These are phyloP conservation scores for Coccomyxa subellipsoidea DNA, from an alignment of 163 green algal species.

Conservation along the genomic window DNA sequence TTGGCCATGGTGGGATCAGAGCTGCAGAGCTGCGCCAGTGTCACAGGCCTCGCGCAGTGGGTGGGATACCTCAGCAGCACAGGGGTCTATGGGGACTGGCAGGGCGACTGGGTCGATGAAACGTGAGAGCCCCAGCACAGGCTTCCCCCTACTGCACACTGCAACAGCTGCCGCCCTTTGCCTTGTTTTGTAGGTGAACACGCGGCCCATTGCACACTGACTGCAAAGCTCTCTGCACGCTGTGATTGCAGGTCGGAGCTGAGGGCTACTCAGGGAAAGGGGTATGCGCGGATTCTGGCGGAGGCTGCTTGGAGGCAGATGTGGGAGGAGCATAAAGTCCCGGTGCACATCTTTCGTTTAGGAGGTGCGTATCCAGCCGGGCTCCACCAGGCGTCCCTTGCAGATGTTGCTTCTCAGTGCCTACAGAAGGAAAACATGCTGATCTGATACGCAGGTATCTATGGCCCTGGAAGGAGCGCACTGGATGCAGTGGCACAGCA, in stretches of 20 bases:
- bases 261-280: slow-evolving; percentile 21
- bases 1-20: not conserved
- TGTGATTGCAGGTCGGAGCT: slow-evolving; percentile 30
- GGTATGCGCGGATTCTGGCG: slow-evolving; percentile 20
- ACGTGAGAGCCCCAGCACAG: slow-evolving; percentile 9
- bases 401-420: too few species aligned
- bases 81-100: slow-evolving; percentile 66
- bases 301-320: slow-evolving; percentile 55
- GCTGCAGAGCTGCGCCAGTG: slow-evolving; percentile 7
- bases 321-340: slow-evolving; percentile 18
- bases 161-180: too few species aligned
- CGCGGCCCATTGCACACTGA: not conserved
- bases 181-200: not conserved
- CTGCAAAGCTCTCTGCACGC: not conserved
- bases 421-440: too few species aligned
- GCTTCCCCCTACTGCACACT: too few species aligned
- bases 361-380: slow-evolving; percentile 27
- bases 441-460: slow-evolving; percentile 46
- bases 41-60: slow-evolving; percentile 34
- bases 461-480: slow-evolving; percentile 54
- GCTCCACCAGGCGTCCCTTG: too few species aligned
- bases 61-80: slow-evolving; percentile 73
- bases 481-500: slow-evolving; percentile 28
- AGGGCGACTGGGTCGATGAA: slow-evolving; percentile 64
- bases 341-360: slow-evolving; percentile 58